A percentile compares a stretch with the other conserved stretches of the same genome.
Conservation (phyloP, 1,284 basidiomycete genomes). For the Tremellales sp. region DNA sequence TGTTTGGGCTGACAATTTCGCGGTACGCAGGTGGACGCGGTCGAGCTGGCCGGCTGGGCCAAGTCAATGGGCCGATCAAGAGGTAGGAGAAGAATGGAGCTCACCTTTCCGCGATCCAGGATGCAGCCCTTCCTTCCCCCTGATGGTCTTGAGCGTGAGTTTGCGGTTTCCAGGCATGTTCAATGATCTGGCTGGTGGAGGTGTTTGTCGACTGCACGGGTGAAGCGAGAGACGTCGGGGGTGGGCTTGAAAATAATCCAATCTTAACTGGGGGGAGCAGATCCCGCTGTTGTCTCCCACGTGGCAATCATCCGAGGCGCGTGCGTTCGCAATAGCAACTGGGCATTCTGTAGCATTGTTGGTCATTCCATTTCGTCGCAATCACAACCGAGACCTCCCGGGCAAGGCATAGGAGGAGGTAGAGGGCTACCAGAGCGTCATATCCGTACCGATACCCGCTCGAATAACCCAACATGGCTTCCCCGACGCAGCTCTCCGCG, state of each 20-base stretch:
- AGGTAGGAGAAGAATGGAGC: not conserved
- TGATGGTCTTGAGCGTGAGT: constrained; percentile 48
- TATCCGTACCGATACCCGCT: too few relatives aligned
- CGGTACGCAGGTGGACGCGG: constrained; percentile 65
- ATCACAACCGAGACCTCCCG: constrained; percentile 47
- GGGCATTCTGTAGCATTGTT: not conserved
- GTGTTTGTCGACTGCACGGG: too few relatives aligned
- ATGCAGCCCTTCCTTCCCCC: constrained; percentile 46
- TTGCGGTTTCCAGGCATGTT: constrained; percentile 44
- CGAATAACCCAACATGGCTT: constrained; percentile 8
- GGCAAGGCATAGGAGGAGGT: too few relatives aligned
- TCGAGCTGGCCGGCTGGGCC: constrained; percentile 66
- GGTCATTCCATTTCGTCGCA: constrained; percentile 5
- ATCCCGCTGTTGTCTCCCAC: too few relatives aligned
- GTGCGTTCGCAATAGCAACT: too few relatives aligned
- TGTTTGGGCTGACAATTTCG: constrained; percentile 59
- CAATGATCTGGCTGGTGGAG: constrained; percentile 1
- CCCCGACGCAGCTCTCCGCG: constrained; percentile 20
- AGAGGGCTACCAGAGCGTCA: constrained; percentile 57
- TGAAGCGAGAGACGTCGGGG: too few relatives aligned
- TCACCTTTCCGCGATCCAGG: constrained; percentile 47
- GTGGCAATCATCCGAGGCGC: too few relatives aligned
- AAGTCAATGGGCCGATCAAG: not conserved
- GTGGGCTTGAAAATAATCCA: too few relatives aligned
- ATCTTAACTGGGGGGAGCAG: too few relatives aligned